Evolutionary conservation across 2,329 filamentous ascomycete genomes (phyloP).

Genomic region (Geosmithia flava): DNA sequence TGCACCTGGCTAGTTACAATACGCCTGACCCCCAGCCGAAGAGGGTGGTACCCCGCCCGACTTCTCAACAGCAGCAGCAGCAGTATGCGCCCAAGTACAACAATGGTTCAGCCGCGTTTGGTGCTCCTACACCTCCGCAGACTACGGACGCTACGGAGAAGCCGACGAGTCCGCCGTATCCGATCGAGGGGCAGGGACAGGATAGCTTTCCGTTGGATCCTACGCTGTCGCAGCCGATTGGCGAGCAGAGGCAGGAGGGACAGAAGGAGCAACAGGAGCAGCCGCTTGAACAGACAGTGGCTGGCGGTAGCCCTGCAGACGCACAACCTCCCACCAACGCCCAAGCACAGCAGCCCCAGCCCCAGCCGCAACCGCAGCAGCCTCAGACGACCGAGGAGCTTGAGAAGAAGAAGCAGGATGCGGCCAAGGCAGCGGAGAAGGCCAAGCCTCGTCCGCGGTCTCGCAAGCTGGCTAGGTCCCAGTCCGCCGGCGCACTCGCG

Average conservation of each 20-base stretch:
- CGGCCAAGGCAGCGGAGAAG: background rate
- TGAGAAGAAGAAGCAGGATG: background rate
- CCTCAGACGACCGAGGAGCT: background rate
- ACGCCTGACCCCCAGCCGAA: conserved; percentile 9
- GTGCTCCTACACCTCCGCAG: conserved; percentile 21
- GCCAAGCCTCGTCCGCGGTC: conserved; percentile 3
- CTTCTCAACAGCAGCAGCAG: background rate
- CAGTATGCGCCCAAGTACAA: background rate
- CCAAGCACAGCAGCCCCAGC: too few species aligned
- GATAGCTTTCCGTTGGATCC: background rate
- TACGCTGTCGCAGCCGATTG: background rate
- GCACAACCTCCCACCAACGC: too few species aligned
- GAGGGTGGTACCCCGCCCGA: background rate
- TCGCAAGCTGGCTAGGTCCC: conserved; percentile 19
- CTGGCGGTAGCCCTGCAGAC: too few species aligned
- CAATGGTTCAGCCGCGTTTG: background rate
- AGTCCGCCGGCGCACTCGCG: conserved; percentile 22
- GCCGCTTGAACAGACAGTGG: too few species aligned
- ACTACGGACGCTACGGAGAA: conserved; percentile 24
- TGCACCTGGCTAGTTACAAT: conserved; percentile 22
- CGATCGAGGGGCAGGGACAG: background rate
- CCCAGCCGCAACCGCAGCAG: too few species aligned
- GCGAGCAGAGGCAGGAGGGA: too few species aligned
- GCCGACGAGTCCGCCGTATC: conserved; percentile 3
- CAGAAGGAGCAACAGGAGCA: too few species aligned